Evolutionary conservation across 768 basidiomycete species (phyloP).

Genomic region (Phallus indusiatus): DNA sequence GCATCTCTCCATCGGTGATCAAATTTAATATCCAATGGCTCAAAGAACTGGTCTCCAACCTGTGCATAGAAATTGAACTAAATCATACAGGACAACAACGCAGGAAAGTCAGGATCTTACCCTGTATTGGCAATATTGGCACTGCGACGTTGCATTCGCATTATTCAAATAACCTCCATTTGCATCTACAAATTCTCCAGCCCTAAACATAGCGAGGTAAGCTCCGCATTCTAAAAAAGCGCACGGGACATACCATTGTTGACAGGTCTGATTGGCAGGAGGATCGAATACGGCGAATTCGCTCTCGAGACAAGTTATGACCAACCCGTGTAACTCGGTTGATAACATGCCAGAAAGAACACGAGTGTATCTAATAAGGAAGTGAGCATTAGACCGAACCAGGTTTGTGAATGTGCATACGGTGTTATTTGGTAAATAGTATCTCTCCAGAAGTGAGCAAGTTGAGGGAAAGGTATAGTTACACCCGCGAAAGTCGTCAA

Average conservation of each 20-base stretch:
- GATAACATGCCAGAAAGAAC: constrained; percentile 63
- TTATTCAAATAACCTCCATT: constrained; percentile 74
- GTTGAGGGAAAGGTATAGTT: constrained; percentile 56
- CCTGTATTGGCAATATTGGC: constrained; percentile 65
- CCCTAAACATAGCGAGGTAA: constrained; percentile 17
- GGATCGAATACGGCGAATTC: constrained; percentile 71
- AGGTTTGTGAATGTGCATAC: constrained; percentile 22
- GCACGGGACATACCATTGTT: constrained; percentile 34
- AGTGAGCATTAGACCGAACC: not conserved
- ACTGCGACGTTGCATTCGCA: constrained; percentile 44
- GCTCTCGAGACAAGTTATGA: constrained; percentile 50
- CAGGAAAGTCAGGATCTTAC: constrained; percentile 17
- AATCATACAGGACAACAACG: not conserved
- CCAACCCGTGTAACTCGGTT: constrained; percentile 66
- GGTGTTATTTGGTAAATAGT: constrained; percentile 72
- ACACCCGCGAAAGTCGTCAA: constrained; percentile 75
- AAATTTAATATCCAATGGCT: constrained; percentile 57
- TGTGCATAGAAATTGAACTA: constrained; percentile 10
- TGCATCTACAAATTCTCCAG: constrained; percentile 46
- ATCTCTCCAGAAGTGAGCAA: constrained; percentile 60
- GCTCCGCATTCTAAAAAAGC: not conserved
- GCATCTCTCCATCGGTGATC: constrained; percentile 58
- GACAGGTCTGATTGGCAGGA: constrained; percentile 65
- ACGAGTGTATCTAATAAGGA: constrained; percentile 31
- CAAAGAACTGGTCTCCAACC: constrained; percentile 62